Evolutionary conservation across 352 stramenopile species (phyloP).

Genomic region (Pythium sp.): DNA sequence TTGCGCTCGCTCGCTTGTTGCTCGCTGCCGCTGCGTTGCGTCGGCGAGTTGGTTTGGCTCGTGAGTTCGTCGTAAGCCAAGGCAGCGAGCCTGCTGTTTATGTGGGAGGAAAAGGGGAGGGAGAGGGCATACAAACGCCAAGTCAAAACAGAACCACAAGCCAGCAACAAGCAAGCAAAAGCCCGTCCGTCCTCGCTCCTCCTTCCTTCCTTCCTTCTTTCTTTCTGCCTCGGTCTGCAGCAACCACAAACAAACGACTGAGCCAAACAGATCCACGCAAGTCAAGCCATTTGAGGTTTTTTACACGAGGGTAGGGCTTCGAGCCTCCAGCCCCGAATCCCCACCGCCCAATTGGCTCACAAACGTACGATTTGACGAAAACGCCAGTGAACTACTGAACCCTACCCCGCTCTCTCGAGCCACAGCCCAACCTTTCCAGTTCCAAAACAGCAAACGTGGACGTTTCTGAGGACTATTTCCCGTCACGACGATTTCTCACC

Average conservation of each 20-base stretch:
- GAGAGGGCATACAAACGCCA: constrained; percentile 6
- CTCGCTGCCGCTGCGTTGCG: constrained; percentile 1
- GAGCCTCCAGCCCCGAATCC: neutral
- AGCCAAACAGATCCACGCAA: no score
- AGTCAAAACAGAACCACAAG: constrained; percentile 1
- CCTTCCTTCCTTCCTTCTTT: constrained; percentile 1
- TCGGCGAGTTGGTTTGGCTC: neutral
- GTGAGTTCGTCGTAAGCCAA: neutral
- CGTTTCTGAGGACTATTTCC: no score
- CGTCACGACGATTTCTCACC: no score
- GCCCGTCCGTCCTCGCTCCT: constrained; percentile 7
- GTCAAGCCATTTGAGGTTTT: no score
- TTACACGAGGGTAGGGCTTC: neutral
- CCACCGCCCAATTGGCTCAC: neutral
- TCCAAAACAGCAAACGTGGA: no score
- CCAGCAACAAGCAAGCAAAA: neutral
- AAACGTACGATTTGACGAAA: neutral
- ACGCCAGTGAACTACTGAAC: neutral
- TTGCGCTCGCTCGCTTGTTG: constrained; percentile 7
- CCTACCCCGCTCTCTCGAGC: neutral
- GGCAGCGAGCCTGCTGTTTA: constrained; percentile 1
- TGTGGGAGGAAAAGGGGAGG: neutral
- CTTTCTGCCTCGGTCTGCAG: neutral
- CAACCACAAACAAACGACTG: neutral
- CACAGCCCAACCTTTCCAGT: neutral